Evolutionary conservation across 2,329 filamentous ascomycete genomes (phyloP).

Genomic region (Pestalotiopsis fici): DNA sequence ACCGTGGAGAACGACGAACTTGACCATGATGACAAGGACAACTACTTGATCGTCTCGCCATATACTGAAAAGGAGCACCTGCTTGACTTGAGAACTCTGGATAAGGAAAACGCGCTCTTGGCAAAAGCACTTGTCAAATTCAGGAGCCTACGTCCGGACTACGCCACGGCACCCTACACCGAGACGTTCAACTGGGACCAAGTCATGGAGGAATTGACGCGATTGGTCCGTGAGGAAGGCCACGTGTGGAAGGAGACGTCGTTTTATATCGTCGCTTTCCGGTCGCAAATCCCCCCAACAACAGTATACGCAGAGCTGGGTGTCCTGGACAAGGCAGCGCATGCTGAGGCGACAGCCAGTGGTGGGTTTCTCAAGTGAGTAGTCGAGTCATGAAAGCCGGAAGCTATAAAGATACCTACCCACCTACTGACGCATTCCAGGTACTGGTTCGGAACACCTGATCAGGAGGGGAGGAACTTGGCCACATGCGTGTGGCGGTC

Average conservation of each 20-base stretch:
- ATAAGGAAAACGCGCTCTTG: constrained; percentile 67
- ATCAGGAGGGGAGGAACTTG: constrained; percentile 72
- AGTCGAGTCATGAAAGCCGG: constrained; percentile 16
- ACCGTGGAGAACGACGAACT: background rate
- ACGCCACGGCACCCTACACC: constrained; percentile 74
- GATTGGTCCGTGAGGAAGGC: constrained; percentile 47
- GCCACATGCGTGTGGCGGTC: constrained; percentile 76
- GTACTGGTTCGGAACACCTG: constrained; percentile 85
- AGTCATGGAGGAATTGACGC: constrained; percentile 59
- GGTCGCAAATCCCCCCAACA: constrained; percentile 68
- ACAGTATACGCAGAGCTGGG: constrained; percentile 71
- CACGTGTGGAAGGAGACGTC: constrained; percentile 60
- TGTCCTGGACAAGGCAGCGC: constrained; percentile 74
- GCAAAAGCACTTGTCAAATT: constrained; percentile 71
- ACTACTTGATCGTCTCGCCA: constrained; percentile 68
- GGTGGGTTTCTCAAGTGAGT: constrained; percentile 80
- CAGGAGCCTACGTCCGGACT: constrained; percentile 64
- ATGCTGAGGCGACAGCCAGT: constrained; percentile 75
- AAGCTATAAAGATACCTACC: background rate
- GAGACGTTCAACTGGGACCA: constrained; percentile 77
- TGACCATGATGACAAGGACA: constrained; percentile 13
- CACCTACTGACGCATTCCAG: constrained; percentile 35
- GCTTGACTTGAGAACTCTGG: constrained; percentile 69
- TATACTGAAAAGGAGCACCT: constrained; percentile 73
- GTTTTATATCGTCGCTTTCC: constrained; percentile 86